Base-by-base conservation (phyloP, 1,284 basidiomycete species). In the Trametes versicolor region DNA sequence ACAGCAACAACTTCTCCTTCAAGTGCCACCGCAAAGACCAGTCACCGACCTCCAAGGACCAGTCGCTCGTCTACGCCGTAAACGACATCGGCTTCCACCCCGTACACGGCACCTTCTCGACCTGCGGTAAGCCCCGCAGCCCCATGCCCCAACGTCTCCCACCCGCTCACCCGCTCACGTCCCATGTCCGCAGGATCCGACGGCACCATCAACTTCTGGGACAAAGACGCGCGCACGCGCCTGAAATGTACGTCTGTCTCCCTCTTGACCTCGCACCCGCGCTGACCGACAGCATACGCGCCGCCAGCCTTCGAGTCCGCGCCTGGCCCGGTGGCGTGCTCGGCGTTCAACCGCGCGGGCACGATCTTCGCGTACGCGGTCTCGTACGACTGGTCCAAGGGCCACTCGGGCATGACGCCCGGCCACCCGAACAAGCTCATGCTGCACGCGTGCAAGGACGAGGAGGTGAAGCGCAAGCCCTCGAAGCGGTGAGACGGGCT, bases 51-150 rank as follows among this genome's bases (percentile, higher is more conserved):
- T 72, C 84, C 50, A 92, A 93, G 74, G 90, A 93, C 66, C 89
- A 93, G 70, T 89, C 92, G 0, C 81, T 96, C 54, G 92, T 99
- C 17, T 99, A 88, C 75, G 87, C 96, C 0, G 96, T 99, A 63
- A 99, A 99, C 74, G 92, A 94, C 63, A 93, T 95, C 72, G 87
- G 89, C 1, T 98, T 98, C 85, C 96, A 98, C 76, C 94, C 94
- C 52, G 85, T 91, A 1, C 93, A 97, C 70, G 96, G 96, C 50
- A 99, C 97, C 1, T 98, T 98, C 80, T 93, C 94, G 36, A 98
- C 96, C 0, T 95, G 93, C 66, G 97, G 97, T 84, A 77, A 73
- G 90, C 76, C 76, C 74, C 19, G 9, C 43, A 9, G 13, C 0
- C 7, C n/a, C 10, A 8, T 25, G 10, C 47, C 32, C n/a, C 2